Evolutionary conservation across 2,329 filamentous ascomycete genomes (phyloP).

Genomic region (Botryosphaeria dothidea): DNA sequence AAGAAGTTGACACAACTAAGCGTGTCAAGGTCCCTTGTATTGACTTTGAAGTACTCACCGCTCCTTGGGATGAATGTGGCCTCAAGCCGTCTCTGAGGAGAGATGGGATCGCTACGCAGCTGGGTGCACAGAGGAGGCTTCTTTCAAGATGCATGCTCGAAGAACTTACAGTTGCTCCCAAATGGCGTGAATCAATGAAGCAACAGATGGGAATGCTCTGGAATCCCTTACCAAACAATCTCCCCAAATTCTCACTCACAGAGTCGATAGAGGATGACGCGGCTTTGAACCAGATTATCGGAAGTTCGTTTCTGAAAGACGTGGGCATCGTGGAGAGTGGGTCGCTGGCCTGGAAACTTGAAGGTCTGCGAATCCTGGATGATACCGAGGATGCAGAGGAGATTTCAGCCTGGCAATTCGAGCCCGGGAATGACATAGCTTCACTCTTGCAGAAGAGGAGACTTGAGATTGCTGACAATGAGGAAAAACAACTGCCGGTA

Average conservation of each 20-base stretch:
- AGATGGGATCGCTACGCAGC: conserved; percentile 23
- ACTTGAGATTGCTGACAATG: conserved; percentile 25
- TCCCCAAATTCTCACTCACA: conserved; percentile 39
- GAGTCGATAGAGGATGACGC: conserved; percentile 44
- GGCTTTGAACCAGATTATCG: conserved; percentile 37
- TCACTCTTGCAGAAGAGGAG: conserved; percentile 45
- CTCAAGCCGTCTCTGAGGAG: conserved; percentile 11
- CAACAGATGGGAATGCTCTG: conserved; percentile 47
- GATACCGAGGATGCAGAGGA: conserved; percentile 37
- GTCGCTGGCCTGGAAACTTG: conserved; percentile 49
- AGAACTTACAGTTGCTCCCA: conserved; percentile 29
- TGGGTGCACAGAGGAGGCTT: conserved; percentile 28
- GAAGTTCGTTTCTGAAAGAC: conserved; percentile 32
- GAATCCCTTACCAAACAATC: conserved; percentile 48
- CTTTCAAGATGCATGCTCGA: conserved; percentile 20
- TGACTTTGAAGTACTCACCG: conserved; percentile 42
- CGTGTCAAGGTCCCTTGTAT: conserved; percentile 52
- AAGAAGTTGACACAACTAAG: conserved; percentile 48
- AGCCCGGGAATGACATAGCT: conserved; percentile 33
- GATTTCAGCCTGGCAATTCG: conserved; percentile 26
- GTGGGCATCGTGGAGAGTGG: conserved; percentile 42
- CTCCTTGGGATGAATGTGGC: conserved; percentile 50
- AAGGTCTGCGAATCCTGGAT: conserved; percentile 49
- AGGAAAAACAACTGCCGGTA: neutral
- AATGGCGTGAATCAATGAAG: conserved; percentile 45